A percentile compares a stretch with the other conserved stretches of the same genome.
These are phyloP conservation scores for Harrya chromipes DNA, from an alignment of 768 basidiomycete genomes.

Conservation along the genomic window DNA sequence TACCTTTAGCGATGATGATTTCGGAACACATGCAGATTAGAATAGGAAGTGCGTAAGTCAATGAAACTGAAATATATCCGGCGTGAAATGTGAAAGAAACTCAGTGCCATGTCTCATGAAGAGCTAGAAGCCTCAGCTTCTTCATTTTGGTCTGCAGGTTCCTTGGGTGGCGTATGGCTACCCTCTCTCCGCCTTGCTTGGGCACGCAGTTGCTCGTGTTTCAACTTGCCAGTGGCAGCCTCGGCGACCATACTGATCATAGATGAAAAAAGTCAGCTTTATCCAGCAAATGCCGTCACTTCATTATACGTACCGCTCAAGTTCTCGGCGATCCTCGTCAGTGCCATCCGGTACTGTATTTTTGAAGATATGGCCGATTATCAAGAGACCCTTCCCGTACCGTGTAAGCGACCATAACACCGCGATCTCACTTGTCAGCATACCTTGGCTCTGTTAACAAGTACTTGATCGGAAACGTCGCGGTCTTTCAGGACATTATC, in stretches of 20 bases:
- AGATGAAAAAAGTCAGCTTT: slow-evolving; percentile 1
- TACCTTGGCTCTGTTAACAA: slow-evolving; percentile 86
- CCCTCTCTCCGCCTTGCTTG: slow-evolving; percentile 30
- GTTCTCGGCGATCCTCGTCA: slow-evolving; percentile 89
- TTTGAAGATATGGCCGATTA: slow-evolving; percentile 91
- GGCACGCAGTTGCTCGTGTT: slow-evolving; percentile 41
- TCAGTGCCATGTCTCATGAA: slow-evolving; percentile 12
- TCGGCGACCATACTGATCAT: slow-evolving; percentile 75
- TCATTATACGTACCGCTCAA: slow-evolving; percentile 69
- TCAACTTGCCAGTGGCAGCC: slow-evolving; percentile 71
- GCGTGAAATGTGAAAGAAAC: slow-evolving; percentile 12
- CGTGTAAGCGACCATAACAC: slow-evolving; percentile 1
- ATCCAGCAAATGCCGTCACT: not conserved
- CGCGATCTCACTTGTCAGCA: slow-evolving; percentile 6
- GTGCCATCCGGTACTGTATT: slow-evolving; percentile 80
- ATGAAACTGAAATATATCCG: slow-evolving; percentile 16
- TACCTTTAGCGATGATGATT: slow-evolving; percentile 15
- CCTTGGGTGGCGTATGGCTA: slow-evolving; percentile 40
- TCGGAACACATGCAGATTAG: slow-evolving; percentile 21
- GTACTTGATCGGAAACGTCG: slow-evolving; percentile 62
- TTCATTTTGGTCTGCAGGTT: slow-evolving; percentile 26
- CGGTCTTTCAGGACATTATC: slow-evolving; percentile 85
- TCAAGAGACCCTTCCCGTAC: slow-evolving; percentile 65
- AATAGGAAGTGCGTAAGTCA: slow-evolving; percentile 13
- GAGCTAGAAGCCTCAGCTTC: slow-evolving; percentile 15